A percentile compares a stretch with the other conserved stretches of the same genome.
phyloP scores from a whole-genome alignment of 2,329 filamentous ascomycete species.

The Microcera coccophila region DNA sequence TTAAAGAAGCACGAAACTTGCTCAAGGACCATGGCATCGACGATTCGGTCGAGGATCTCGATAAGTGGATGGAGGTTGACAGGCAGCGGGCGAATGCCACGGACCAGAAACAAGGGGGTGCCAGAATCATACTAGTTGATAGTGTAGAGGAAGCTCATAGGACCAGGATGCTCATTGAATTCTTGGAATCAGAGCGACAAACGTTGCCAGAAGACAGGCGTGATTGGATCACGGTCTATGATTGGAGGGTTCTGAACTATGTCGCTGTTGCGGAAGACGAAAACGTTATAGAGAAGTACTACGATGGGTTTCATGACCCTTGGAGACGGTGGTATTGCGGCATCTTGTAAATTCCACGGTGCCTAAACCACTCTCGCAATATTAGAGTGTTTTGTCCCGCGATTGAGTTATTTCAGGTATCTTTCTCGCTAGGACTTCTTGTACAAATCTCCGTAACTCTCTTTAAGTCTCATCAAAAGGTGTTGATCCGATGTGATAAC shows the following conservation, averaged over 20 bases:
- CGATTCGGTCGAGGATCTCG: conserved; percentile 32
- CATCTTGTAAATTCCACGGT: neutral
- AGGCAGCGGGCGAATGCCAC: conserved; percentile 1
- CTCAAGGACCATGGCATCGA: conserved; percentile 41
- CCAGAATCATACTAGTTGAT: conserved; percentile 42
- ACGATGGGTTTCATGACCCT: conserved; percentile 36
- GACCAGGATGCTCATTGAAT: conserved; percentile 32
- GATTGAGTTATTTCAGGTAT: neutral
- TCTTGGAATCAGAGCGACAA: conserved; percentile 30
- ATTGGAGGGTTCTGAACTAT: conserved; percentile 45
- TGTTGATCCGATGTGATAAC: conserved; percentile 63
- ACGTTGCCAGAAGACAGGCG: conserved; percentile 25
- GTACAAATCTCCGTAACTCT: conserved; percentile 56
- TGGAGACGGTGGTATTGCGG: conserved; percentile 43
- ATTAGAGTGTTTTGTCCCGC: neutral
- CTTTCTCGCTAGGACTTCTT: conserved; percentile 29
- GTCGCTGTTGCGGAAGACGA: conserved; percentile 39
- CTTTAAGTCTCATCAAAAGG: conserved; percentile 56
- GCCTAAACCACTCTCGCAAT: neutral
- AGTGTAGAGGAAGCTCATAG: conserved; percentile 28
- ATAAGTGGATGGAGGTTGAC: conserved; percentile 31
- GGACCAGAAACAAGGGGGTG: neutral
- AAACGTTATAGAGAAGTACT: conserved; percentile 28
- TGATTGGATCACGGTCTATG: conserved; percentile 42
- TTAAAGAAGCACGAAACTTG: conserved; percentile 34